Base-by-base conservation (phyloP, 2,329 filamentous ascomycete genomes). In the Aspergillaceae sp. region DNA sequence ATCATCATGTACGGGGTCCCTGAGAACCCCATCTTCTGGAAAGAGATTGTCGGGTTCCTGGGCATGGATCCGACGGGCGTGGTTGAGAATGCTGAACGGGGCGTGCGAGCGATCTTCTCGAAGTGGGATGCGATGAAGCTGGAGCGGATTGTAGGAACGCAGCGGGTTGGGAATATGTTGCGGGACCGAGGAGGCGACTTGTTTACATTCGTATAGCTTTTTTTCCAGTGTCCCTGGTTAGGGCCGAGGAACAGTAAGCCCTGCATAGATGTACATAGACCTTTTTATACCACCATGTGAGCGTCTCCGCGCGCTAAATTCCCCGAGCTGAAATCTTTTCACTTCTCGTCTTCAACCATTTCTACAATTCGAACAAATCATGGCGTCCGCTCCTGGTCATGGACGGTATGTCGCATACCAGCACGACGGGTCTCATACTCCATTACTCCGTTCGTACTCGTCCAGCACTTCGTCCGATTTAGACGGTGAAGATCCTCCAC, bases 1-100 rank as follows among this genome's bases (percentile, higher is more conserved):
- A 79, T 97, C n/a, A 77, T 96, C 43, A 84, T 95, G 74, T 97
- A 97, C 64, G 86, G 83, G 1, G 66, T 96, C 30, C 92, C 92
- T 0, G 91, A 97, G 57, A 95, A 96, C 62, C 85, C 86, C 28
- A 63, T 58, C 5, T 74, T 74, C 48, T 74, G 67, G 51, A 51
- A 58, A 1, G 71, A 74, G 49, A 61, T 73, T 44, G 64, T 69
- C 7, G 67, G 65, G 26, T 68, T 65, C 47, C 47, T 73, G 40
- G 66, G 64, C 1, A 45, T 68, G 44, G 67, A 69, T 48, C 59
- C 63, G 9, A 58, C 61, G 62, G 54, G 74, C 67, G 67, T 85
- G 72, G 67, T 78, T 76, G 57, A 73, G 63, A 59, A 66, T 77
- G 52, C 78, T 74, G 64, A 75, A 72, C 44, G 81, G 75, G 71